Evolutionary conservation across 768 basidiomycete species (phyloP).

Genomic region (Cystobasidium onofrii): DNA sequence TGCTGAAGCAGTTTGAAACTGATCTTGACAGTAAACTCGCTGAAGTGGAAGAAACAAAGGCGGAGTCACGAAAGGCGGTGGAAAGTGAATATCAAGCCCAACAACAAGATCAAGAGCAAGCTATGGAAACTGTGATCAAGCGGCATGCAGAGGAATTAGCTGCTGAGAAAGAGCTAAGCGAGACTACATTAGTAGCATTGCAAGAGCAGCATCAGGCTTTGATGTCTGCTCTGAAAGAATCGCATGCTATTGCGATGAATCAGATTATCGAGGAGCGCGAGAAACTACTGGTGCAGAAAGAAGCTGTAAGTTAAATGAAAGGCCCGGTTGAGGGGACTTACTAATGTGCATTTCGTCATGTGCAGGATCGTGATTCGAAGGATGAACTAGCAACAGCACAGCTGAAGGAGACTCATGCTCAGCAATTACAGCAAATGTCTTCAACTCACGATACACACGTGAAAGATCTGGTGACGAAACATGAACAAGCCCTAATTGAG

Average conservation of each 20-base stretch:
- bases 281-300: conserved; percentile 48
- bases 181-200: conserved; percentile 34
- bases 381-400: background rate
- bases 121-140: conserved; percentile 13
- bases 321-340: background rate
- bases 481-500: background rate
- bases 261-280: background rate
- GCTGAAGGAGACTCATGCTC: background rate
- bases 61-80: background rate
- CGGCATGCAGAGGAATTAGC: conserved; percentile 1
- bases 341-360: background rate
- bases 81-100: background rate
- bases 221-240: background rate
- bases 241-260: conserved; percentile 17
- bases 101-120: conserved; percentile 2
- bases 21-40: background rate
- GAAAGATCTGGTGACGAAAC: background rate
- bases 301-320: background rate
- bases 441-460: background rate
- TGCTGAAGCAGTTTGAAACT: background rate
- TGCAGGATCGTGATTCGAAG: background rate
- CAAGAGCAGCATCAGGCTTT: conserved; percentile 2
- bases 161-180: conserved; percentile 29
- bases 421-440: background rate
- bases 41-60: background rate